Evolutionary conservation across 2,329 filamentous ascomycete species (phyloP), one percentile per base, ranked within the genome.

Genomic region (Chrysoporthe puriensis): DNA sequence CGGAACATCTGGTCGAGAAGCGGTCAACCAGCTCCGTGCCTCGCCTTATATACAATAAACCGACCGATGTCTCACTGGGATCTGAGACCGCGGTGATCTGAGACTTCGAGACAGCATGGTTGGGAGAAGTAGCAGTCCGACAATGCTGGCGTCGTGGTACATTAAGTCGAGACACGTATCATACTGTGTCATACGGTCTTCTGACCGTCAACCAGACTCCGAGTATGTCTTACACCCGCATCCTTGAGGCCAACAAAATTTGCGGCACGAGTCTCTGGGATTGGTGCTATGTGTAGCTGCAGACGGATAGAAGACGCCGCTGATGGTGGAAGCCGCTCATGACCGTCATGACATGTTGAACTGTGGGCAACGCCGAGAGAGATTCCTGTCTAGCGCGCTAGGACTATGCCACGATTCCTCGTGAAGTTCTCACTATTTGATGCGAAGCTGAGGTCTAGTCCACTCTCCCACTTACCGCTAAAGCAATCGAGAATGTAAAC

Each of bases 11-110:
- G 42, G 11, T 43, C 43, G 59, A 59, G 46, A 52, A 46, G 67
- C 67, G 67, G 67, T 69, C 67, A 69, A 42, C 44, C 3, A 60
- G 52, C 58, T 18, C 16, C 61, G 40, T 63, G 64, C 46, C 59
- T 61, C 60, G 46, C 61, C 62, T 66, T 56, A 40, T 64, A 57
- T 56, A 56, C 36, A 40, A 61, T 14, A 46, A 64, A 42, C 57
- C 21, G 46, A 34, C 5, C 42, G 43, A n/a, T 64, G 67, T 69
- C 64, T 58, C 64, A 67, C 34, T 42, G 44, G 36, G 64, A 64
- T 69, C 64, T 69, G 64, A 67, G 64, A 69, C 64, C 32, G 58
- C 21, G 14, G 54, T 14, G 58, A 40, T 50, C 46, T 48, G 21
- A 13, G 32, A n/a, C 44, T 11, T 14, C 9, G 26, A 40, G 46